These are phyloP conservation scores for Macrolepiota fuliginosa DNA, from an alignment of 768 basidiomycete species.

Conservation along the genomic window DNA sequence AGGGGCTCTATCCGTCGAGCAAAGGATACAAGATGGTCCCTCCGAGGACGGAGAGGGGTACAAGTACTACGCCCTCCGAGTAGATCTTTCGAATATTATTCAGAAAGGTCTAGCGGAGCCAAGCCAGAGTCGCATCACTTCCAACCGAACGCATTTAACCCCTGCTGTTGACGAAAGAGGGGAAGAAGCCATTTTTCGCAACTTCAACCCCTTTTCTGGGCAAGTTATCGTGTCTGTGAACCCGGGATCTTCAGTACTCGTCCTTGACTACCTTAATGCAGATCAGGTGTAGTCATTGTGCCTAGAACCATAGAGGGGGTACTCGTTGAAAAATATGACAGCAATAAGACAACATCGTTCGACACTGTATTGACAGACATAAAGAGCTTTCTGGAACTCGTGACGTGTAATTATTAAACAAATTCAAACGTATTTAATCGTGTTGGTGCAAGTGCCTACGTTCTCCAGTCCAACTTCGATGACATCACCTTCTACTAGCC, in stretches of 20 bases:
- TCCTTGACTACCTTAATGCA: not conserved
- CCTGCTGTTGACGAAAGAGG: not conserved
- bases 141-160: not conserved
- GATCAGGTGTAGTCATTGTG: not conserved
- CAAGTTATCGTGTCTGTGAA: not conserved
- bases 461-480: slow-evolving; percentile 37
- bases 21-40: not conserved
- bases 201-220: not conserved
- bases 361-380: too few species aligned
- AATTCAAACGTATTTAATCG: slow-evolving; percentile 14
- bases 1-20: not conserved
- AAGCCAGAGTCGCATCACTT: not conserved
- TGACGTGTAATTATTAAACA: too few species aligned
- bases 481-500: slow-evolving; percentile 35
- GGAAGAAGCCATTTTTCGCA: not conserved
- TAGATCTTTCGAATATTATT: not conserved
- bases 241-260: not conserved
- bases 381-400: too few species aligned
- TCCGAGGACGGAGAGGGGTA: not conserved
- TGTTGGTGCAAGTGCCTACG: slow-evolving; percentile 36
- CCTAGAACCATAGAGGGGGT: too few species aligned
- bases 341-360: too few species aligned
- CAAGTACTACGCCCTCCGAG: not conserved
- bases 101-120: not conserved
- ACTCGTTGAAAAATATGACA: too few species aligned